Evolutionary conservation across 345 rosid species (phyloP), one percentile per base, ranked within the genome.

Genomic region (Euphorbia tirucalli): DNA sequence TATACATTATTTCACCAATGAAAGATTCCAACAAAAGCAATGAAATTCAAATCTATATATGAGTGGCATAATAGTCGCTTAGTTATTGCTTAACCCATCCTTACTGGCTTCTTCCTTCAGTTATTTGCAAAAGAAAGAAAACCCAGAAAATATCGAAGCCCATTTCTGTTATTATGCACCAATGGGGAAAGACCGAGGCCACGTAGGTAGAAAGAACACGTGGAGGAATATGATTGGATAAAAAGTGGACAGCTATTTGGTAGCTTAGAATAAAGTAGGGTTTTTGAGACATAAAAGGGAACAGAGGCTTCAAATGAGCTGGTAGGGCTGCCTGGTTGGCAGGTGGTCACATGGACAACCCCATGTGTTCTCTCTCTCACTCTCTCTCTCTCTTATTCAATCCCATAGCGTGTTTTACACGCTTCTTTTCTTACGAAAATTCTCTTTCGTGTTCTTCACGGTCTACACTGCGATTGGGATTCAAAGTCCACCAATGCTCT

Each of bases 301-400:
- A 81, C 87, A 82, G 66, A 19, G 79, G 72, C 58, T 82, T 82
- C 58, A 80, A 82, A 79, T 64, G 75, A 77, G 74, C 76, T 75
- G 80, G 72, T 70, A 27, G 73, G 39, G 69, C 74, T 84, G 87
- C 78, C 77, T 59, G 85, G 82, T 86, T 86, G 87, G 87, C 86
- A 80, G 84, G 86, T 67, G 73, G 8, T 68, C 87, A 72, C 80
- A 72, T 76, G 83, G 80, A 75, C 83, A 75, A 11, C 22, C 79
- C 78, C 87, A 83, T 83, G 84, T 80, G 84, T 83, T 80, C 16
- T 55, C 43, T n/a, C 35, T 41, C 7, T 2, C 58, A 9, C 49
- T 65, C n/a, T n/a, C n/a, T n/a, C n/a, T n/a, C 61, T 1, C 31
- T 2, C 0, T 19, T 11, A 14, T 7, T 32, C 11, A 22, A 21